Evolutionary conservation across 2,329 filamentous ascomycete species (phyloP), one percentile per base, ranked within the genome.

Genomic region (Xylaria sp.): DNA sequence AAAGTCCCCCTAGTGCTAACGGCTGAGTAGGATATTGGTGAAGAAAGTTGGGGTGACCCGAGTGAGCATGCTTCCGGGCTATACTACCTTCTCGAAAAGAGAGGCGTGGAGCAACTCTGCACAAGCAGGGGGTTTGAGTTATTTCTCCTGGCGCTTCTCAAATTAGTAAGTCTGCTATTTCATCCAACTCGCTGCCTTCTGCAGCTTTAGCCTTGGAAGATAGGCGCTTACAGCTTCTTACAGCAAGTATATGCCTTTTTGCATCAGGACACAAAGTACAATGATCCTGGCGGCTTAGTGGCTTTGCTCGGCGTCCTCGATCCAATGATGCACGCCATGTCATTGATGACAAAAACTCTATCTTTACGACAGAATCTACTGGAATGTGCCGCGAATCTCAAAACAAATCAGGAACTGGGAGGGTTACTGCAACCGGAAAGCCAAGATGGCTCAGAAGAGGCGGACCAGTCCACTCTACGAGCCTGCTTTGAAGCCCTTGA

Each of bases 71-170:
- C 57, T 2, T 49, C 63, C 9, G 65, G 63, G n/a, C 40, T 67
- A 50, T 67, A 63, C 45, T 67, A 66, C 43, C 57, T 67, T 6
- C 19, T 67, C 15, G 63, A 67, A 52, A 67, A 53, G 47, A 63
- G 65, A 33, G 63, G 65, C 11, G n/a, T 63, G 2, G 65, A 61
- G 51, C 65, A 66, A 51, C 28, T 65, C 38, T 65, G 15, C 54
- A 66, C 65, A 11, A 45, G 33, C 4, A 57, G 53, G 42, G 63
- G 65, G n/a, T 61, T 60, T 37, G 65, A 67, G 47, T 31, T 67
- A 28, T 67, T 67, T 38, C 35, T 66, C 17, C 33, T 65, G 12
- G 60, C 63, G 3, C 51, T 66, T 23, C 31, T 67, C 31, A 67
- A 60, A 61, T 37, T 65, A 31, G 65, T 51, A 63, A 63, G 65